Evolutionary conservation across 2,329 filamentous ascomycete species (phyloP).

Genomic region (Diplodia intermedia): DNA sequence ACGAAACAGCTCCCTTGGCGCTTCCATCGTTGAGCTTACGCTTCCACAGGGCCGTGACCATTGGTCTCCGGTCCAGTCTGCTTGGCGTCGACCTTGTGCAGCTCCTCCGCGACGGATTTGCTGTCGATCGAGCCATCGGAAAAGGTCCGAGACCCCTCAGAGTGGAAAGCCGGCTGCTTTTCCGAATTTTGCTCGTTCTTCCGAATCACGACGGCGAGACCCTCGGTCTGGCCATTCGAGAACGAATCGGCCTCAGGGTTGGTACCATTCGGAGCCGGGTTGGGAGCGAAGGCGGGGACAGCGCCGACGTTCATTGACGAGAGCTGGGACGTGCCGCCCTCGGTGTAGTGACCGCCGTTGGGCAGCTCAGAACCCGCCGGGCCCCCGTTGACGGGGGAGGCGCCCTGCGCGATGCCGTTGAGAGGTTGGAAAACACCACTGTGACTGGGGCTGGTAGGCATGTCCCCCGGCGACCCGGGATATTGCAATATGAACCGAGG

Average conservation of each 20-base stretch:
- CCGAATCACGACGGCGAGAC: conserved; percentile 61
- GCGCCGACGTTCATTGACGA: conserved; percentile 31
- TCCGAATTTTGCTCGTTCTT: conserved; percentile 47
- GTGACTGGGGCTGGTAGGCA: conserved; percentile 22
- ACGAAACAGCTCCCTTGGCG: conserved; percentile 36
- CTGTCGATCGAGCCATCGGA: conserved; percentile 64
- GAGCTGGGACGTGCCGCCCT: conserved; percentile 14
- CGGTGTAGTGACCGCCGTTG: conserved; percentile 28
- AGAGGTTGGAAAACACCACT: conserved; percentile 27
- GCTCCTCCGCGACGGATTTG: conserved; percentile 57
- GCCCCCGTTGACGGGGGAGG: conserved; percentile 25
- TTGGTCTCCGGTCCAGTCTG: conserved; percentile 48
- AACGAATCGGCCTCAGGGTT: conserved; percentile 55
- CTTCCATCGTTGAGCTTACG: conserved; percentile 40
- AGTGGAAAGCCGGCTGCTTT: conserved; percentile 49
- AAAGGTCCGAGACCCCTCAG: conserved; percentile 56
- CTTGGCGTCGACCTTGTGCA: conserved; percentile 50
- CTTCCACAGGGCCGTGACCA: conserved; percentile 43
- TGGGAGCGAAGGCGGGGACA: conserved; percentile 31
- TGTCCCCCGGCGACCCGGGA: conserved; percentile 34
- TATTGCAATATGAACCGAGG: conserved; percentile 38
- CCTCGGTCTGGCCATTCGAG: conserved; percentile 60
- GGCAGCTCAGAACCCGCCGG: conserved; percentile 19
- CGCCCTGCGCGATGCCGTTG: conserved; percentile 26
- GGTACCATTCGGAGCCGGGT: conserved; percentile 41